Base-by-base conservation (phyloP, 2,329 filamentous ascomycete species). In the Aspergillaceae sp. region DNA sequence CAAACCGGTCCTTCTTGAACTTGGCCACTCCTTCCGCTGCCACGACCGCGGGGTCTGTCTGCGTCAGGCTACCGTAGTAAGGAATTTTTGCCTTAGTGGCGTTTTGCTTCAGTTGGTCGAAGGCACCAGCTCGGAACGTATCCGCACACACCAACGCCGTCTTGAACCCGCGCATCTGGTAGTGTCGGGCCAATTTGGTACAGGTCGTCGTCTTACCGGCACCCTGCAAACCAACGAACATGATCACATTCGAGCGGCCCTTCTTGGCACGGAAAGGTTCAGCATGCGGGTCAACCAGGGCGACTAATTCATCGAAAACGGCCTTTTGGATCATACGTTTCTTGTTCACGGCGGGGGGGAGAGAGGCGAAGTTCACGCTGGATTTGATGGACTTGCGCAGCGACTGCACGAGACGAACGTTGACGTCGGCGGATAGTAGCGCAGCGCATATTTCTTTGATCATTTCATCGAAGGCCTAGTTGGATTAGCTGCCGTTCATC, bases 41-140 rank as follows among this genome's bases (percentile, higher is more conserved):
- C 11, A 98, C 92, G 4, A 89, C 83, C 0, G 91, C 89, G 0
- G 92, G 92, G 62, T 98, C 92, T 5, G 90, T 96, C 72, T 98
- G 89, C 2, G 91, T 98, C 53, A 98, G 75, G 47, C 87, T 94
- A 59, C 92, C 92, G 66, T 94, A 98, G 77, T 98, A 98, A 7
- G 92, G 92, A 44, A 98, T 97, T 74, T 97, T 97, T 43, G 92
- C 92, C 69, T 97, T 98, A 32, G 89, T 97, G 1, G 92, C 92
- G 66, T 98, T 98, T 72, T 98, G 92, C 73, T 97, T 97, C 66
- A 98, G 70, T 73, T 98, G 92, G 64, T 98, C 92, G 58, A 98
- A 98, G 37, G 92, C 92, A 75, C 92, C 92, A 32, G 92, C 92
- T 72, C 92, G 87, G 76, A 98, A 98, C 28, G 92, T 98, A 70